phyloP scores from a whole-genome alignment of 2,329 filamentous ascomycete species.

The Sphaerostilbella broomeana region DNA sequence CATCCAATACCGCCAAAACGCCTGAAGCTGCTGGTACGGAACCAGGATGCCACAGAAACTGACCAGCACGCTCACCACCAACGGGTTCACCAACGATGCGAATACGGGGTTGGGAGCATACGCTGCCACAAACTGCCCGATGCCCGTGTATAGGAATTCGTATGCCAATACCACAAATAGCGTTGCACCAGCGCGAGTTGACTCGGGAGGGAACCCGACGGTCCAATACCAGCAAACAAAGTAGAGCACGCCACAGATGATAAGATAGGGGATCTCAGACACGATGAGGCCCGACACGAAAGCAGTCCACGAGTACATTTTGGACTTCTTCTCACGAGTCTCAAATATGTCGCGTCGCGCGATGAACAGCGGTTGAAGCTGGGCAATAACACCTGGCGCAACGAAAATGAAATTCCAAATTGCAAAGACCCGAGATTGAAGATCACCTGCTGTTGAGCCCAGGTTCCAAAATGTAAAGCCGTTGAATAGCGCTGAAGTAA shows the following conservation, averaged over 20 bases:
- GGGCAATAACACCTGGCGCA: constrained; percentile 49
- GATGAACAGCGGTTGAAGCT: constrained; percentile 53
- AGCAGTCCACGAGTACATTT: constrained; percentile 54
- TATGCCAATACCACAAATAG: constrained; percentile 53
- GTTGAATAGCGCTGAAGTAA: constrained; percentile 50
- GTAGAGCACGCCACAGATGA: constrained; percentile 43
- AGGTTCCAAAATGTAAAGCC: constrained; percentile 57
- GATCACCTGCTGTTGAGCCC: constrained; percentile 40
- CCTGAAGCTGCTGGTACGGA: constrained; percentile 53
- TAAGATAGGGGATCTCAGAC: constrained; percentile 40
- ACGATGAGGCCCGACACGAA: constrained; percentile 48
- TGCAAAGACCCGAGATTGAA: constrained; percentile 52
- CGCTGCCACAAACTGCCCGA: constrained; percentile 56
- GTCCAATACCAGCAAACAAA: constrained; percentile 53
- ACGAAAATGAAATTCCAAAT: constrained; percentile 59
- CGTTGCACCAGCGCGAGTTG: constrained; percentile 42
- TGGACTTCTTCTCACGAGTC: constrained; percentile 53
- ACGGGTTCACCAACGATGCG: constrained; percentile 49
- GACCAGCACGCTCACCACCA: constrained; percentile 52
- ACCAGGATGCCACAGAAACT: constrained; percentile 71
- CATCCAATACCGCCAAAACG: constrained; percentile 63
- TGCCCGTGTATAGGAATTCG: constrained; percentile 53
- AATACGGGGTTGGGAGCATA: constrained; percentile 56
- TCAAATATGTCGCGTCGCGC: constrained; percentile 52
- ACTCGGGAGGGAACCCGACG: constrained; percentile 40